Base-by-base conservation (phyloP, 768 basidiomycete genomes). In the Lactarius pseudohatsudake region DNA sequence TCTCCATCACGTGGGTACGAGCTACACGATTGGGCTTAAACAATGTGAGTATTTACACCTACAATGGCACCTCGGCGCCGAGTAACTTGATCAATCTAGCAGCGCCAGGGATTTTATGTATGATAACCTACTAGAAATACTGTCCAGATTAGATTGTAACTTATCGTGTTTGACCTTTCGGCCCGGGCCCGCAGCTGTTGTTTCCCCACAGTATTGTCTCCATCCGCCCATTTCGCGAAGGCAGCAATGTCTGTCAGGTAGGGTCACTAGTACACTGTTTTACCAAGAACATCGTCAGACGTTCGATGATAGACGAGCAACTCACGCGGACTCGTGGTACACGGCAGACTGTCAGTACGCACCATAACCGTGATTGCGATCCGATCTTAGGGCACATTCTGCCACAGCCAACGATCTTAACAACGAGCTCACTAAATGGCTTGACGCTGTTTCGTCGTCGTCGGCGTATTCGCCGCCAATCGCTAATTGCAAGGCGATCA, bases 291-390 rank as follows among this genome's bases (percentile, higher is more conserved):
- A 41, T 32, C 9, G 18, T n/a, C 28, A 57, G 55, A 68, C 60
- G 40, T 30, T 47, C 20, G 18, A 16, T 15, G 57, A 50, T 65
- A 84, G 91, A 76, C 74, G 76, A 57, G 91, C 94, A 1, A 86
- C 90, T 1, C 96, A 98, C 79, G 94, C 94, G 2, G 90, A 89
- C 43, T 88, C 86, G 65, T 98, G 96, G 96, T 98, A 98, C 77
- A 86, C 85, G 22, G 81, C 76, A 56, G 79, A 92, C 71, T 81
- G 94, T 91, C 72, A 16, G 74, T 74, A 53, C 7, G 53, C 32
- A 22, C 40, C 11, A 36, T 18, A 11, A 15, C 26, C 9, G 15
- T 45, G 30, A 40, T 56, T 18, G 13, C 18, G 38, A 11, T 54
- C 45, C 22, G 20, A n/a, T 54, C 54, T 62, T 56, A 41, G 36